Evolutionary conservation across 2,329 filamentous ascomycete genomes (phyloP).

Genomic region (Aspergillus amoenus): DNA sequence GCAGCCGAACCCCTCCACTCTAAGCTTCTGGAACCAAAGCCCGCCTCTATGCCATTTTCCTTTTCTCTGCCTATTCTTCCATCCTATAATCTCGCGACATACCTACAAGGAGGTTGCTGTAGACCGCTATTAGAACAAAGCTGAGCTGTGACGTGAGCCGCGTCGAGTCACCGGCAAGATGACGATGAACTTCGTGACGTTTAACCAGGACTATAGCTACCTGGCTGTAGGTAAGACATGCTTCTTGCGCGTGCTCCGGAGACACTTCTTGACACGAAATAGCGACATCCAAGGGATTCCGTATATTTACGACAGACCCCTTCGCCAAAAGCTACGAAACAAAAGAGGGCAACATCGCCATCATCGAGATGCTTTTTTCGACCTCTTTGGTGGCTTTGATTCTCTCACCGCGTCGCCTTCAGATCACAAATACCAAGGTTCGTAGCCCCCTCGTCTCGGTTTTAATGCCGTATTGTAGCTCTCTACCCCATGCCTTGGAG

Average conservation of each 20-base stretch:
- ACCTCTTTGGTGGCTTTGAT: constrained; percentile 94
- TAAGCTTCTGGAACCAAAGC: constrained; percentile 2
- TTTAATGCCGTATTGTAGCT: not conserved
- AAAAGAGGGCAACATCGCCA: constrained; percentile 90
- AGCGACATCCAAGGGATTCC: constrained; percentile 92
- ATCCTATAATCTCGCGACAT: not conserved
- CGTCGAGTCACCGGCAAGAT: constrained; percentile 46
- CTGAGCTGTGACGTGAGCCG: constrained; percentile 1
- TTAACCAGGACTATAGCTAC: constrained; percentile 98
- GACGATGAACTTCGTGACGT: constrained; percentile 96
- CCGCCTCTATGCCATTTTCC: not conserved
- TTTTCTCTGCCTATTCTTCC: not conserved
- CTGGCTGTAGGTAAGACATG: constrained; percentile 77
- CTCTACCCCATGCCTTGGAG: not conserved
- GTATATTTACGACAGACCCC: constrained; percentile 94
- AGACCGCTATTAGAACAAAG: constrained; percentile 2
- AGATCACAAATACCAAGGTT: constrained; percentile 97
- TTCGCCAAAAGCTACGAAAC: constrained; percentile 94
- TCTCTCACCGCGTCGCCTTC: constrained; percentile 83
- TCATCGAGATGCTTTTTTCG: constrained; percentile 98
- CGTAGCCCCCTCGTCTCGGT: constrained; percentile 23
- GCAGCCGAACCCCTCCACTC: constrained; percentile 20
- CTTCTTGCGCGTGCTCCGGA: constrained; percentile 7
- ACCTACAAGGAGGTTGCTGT: not conserved
- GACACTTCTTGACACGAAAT: constrained; percentile 20